A percentile compares a stretch with the other conserved stretches of the same genome.
Evolutionary conservation across 331 rosid genomes (phyloP).

Genomic region (Malus hybrid): DNA sequence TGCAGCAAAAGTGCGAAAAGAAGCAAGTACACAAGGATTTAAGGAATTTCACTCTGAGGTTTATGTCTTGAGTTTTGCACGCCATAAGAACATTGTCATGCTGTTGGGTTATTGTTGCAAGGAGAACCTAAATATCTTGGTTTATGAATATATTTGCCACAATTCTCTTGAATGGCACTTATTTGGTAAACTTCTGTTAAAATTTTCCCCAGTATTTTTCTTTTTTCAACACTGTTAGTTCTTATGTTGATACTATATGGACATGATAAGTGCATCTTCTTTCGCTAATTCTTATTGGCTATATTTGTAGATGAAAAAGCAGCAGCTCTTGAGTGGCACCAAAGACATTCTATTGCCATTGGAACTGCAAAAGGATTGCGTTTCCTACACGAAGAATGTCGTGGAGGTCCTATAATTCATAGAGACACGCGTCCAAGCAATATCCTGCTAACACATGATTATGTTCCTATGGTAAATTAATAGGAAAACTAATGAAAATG

Average conservation of each 20-base stretch:
- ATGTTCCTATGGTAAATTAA: slow-evolving; percentile 56
- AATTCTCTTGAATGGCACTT: slow-evolving; percentile 64
- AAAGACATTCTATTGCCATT: slow-evolving; percentile 70
- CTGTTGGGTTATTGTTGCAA: slow-evolving; percentile 79
- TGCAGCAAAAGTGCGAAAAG: slow-evolving; percentile 86
- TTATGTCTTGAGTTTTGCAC: slow-evolving; percentile 69
- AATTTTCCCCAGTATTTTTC: background rate
- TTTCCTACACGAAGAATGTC: slow-evolving; percentile 84
- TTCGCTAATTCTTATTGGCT: background rate
- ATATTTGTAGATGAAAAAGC: slow-evolving; percentile 16
- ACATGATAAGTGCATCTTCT: background rate
- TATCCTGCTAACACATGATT: slow-evolving; percentile 77
- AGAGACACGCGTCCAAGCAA: slow-evolving; percentile 85
- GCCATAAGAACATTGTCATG: slow-evolving; percentile 89
- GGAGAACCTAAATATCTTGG: slow-evolving; percentile 60
- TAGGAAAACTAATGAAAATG: too few relatives aligned
- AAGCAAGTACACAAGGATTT: slow-evolving; percentile 74
- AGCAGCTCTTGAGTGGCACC: slow-evolving; percentile 57
- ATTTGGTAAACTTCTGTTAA: slow-evolving; percentile 26
- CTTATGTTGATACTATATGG: background rate
- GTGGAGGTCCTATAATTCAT: slow-evolving; percentile 85
- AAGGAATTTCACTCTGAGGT: slow-evolving; percentile 80
- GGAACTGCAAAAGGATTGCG: slow-evolving; percentile 89
- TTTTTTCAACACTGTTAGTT: background rate
- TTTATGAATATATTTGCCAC: slow-evolving; percentile 81